These are phyloP conservation scores for Pythium monospermum DNA, from an alignment of 352 stramenopile species.

Conservation along the genomic window DNA sequence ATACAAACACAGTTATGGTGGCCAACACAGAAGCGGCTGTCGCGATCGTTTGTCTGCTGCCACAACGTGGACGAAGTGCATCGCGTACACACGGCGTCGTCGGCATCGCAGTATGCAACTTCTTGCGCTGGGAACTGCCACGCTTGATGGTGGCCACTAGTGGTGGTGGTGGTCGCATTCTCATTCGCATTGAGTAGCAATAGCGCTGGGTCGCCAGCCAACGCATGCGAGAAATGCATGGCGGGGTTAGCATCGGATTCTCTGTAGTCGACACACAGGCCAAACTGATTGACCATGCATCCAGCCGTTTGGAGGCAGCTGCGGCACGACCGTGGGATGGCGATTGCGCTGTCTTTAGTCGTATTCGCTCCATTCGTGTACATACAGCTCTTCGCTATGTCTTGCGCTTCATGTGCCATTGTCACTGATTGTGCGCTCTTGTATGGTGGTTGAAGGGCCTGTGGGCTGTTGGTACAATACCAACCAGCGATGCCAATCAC, in stretches of 20 bases:
- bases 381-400: too few species aligned
- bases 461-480: too few species aligned
- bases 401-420: too few species aligned
- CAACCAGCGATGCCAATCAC: too few species aligned
- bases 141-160: neutral
- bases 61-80: neutral
- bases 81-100: neutral
- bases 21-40: constrained; percentile 19
- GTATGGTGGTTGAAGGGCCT: too few species aligned
- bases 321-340: neutral
- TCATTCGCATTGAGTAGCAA: neutral
- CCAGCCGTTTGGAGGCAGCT: neutral
- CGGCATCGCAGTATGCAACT: neutral
- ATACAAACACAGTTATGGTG: constrained; percentile 15
- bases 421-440: too few species aligned
- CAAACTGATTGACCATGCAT: neutral
- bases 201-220: neutral
- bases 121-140: neutral
- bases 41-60: neutral
- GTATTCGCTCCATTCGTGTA: too few species aligned
- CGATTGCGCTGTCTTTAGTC: too few species aligned
- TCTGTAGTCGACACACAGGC: neutral
- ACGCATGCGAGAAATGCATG: too few species aligned
- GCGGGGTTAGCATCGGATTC: too few species aligned
- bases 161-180: neutral